Conservation (phyloP, 2,329 filamentous ascomycete species). For the Talaromyces sp. region DNA sequence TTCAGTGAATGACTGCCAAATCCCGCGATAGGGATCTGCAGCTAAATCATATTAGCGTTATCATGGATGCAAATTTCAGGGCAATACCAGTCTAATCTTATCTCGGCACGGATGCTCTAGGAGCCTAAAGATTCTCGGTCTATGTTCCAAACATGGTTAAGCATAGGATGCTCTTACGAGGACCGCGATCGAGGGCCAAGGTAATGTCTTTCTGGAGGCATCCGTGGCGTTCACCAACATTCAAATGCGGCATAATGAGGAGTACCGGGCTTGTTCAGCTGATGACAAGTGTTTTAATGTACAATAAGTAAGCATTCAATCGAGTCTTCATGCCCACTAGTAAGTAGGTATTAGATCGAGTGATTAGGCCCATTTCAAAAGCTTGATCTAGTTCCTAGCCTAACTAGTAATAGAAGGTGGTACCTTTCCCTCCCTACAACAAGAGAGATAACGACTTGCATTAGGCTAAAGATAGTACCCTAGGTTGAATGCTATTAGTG, state of each 20-base stretch:
- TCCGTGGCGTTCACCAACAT: not conserved
- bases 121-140: not conserved
- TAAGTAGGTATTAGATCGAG: not conserved
- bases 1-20: not conserved
- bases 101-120: not conserved
- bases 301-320: not conserved
- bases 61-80: not conserved
- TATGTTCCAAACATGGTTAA: not conserved
- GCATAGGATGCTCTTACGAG: not conserved
- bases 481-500: not conserved
- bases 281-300: not conserved
- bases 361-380: not conserved
- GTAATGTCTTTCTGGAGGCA: not conserved
- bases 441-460: slow-evolving; percentile 5
- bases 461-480: not conserved
- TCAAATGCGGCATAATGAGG: not conserved
- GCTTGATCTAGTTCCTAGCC: not conserved
- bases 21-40: not conserved
- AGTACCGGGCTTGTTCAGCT: not conserved
- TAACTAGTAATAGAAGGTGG: slow-evolving; percentile 11
- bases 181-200: not conserved
- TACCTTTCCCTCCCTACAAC: not conserved
- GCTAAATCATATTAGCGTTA: not conserved
- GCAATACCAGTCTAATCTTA: not conserved
- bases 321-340: not conserved